Conservation (phyloP, 345 rosid species). For the Corchorus olitorius region DNA sequence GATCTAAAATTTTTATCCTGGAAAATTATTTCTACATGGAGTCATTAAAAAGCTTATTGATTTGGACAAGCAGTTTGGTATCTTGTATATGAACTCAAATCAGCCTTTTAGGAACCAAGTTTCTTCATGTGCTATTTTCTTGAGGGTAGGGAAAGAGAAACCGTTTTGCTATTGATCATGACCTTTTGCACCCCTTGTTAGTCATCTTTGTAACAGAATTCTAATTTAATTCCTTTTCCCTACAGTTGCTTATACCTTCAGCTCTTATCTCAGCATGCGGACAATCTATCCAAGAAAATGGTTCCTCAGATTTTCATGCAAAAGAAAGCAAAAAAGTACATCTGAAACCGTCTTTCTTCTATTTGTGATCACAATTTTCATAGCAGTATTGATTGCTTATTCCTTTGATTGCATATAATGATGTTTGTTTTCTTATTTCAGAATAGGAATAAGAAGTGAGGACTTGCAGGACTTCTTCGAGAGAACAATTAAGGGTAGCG, state of each 20-base stretch:
- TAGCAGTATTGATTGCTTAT: background rate
- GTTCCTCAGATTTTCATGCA: conserved; percentile 73
- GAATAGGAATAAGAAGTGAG: conserved; percentile 86
- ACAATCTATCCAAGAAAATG: conserved; percentile 66
- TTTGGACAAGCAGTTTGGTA: background rate
- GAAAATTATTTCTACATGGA: background rate
- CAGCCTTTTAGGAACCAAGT: background rate
- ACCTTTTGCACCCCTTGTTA: background rate
- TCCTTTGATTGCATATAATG: background rate
- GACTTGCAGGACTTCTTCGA: conserved; percentile 65
- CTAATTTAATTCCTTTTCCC: conserved; percentile 38
- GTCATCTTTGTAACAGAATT: conserved; percentile 11
- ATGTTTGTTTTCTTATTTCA: conserved; percentile 27
- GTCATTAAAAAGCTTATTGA: conserved; percentile 2
- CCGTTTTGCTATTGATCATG: background rate
- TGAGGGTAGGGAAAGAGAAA: background rate
- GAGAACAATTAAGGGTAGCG: conserved; percentile 67
- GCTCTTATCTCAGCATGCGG: conserved; percentile 74
- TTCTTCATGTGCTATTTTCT: conserved; percentile 7
- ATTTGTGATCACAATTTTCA: background rate
- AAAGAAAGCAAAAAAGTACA: conserved; percentile 72
- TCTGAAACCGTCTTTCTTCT: conserved; percentile 9
- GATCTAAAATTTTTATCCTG: background rate
- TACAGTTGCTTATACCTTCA: conserved; percentile 96
- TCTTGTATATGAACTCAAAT: background rate